Evolutionary conservation across 306 rosid species (phyloP), one percentile per base, ranked within the genome.

Genomic region (Acacia confusa): DNA sequence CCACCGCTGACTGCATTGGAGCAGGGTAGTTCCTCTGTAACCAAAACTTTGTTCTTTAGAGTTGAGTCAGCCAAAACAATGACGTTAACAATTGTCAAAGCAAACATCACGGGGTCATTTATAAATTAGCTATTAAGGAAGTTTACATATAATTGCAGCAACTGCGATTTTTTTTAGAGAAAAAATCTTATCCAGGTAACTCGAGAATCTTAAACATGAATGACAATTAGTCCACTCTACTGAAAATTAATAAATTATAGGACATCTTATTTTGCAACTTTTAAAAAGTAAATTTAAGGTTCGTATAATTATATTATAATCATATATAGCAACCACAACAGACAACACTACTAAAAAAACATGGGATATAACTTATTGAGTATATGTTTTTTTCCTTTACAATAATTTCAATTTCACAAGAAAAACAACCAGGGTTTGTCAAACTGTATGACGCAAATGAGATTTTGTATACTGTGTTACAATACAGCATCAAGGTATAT

Each of bases 11-110:
- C 36, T 87, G 90, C 74, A 81, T 24, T 32, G 94, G 71, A 47
- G 91, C 75, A 14, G 94, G 88, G 77, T 84, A 81, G 84, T 89
- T 92, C 84, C 99, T 92, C 98, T 93, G 91, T 78, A 82, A 74
- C 43, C 77, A 77, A 74, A 75, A 32, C 61, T 60, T 24, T 25
- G 30, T 20, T 19, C 61, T 68, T 38, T 28, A 43, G 55, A 53
- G 25, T 55, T 20, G 12, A 55, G 77, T 58, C 64, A 55, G 25
- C 63, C 40, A 66, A 14, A 71, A 22, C 25, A 12, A 70, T 24
- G 27, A 66, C 57, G 28, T 72, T 47, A 38, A 73, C 68, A 63
- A 65, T 64, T 28, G 32, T 71, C 67, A 44, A 70, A 30, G 40
- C 8, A 28, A n/a, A 81, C 25, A 67, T 25, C 40, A 25, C 5